Percentiles rank a stretch among this genome's conserved stretches.
Conservation (phyloP, 257 asterid genomes). For the Anisodus tanguticus region DNA sequence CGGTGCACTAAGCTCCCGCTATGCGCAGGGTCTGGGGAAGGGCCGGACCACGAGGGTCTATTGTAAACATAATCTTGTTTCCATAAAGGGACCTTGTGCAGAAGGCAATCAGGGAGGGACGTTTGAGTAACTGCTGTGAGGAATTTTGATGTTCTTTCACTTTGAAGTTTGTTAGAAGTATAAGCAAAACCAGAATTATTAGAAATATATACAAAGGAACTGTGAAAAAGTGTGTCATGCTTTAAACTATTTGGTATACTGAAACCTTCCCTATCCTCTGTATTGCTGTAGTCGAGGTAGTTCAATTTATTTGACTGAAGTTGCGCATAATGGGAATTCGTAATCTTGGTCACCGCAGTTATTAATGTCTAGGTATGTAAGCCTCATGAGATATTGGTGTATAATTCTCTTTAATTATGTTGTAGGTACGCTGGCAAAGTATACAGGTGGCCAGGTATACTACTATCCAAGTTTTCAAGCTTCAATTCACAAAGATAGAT, state of each 20-base stretch:
- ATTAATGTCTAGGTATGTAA: neutral
- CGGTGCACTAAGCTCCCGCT: too few relatives aligned
- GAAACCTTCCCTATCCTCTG: slow-evolving; percentile 2
- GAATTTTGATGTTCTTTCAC: slow-evolving; percentile 18
- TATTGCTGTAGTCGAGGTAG: slow-evolving; percentile 7
- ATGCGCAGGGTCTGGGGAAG: too few relatives aligned
- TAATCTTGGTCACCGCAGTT: neutral
- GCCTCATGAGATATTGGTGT: slow-evolving; percentile 17
- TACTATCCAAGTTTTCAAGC: slow-evolving; percentile 85
- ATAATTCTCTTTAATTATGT: neutral
- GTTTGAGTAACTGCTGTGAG: neutral
- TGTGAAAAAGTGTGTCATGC: neutral
- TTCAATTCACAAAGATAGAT: slow-evolving; percentile 68
- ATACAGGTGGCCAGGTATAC: slow-evolving; percentile 98
- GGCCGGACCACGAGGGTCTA: too few relatives aligned
- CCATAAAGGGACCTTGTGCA: slow-evolving; percentile 2
- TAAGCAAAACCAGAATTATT: neutral
- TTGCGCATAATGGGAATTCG: slow-evolving; percentile 13
- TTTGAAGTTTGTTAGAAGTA: slow-evolving; percentile 9
- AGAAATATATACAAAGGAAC: slow-evolving; percentile 9
- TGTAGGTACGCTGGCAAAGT: slow-evolving; percentile 91
- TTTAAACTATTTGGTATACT: neutral
- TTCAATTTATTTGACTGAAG: neutral
- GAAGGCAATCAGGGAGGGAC: slow-evolving; percentile 21
- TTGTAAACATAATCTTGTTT: slow-evolving; percentile 1